Conservation (phyloP, 116 monocot genomes). For the Cymodocea nodosa region DNA sequence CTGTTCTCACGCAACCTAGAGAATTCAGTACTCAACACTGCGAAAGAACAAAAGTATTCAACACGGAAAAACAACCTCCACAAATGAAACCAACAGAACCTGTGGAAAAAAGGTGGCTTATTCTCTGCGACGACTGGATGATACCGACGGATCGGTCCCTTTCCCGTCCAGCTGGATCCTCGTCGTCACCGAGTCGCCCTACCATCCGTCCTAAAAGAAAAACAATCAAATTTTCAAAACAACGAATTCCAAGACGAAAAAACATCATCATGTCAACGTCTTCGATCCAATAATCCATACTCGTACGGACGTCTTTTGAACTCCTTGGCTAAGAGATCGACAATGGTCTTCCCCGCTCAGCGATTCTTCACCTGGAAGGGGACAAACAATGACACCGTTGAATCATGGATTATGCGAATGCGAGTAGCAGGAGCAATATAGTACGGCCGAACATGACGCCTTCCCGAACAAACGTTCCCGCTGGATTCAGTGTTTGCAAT, state of each 20-base stretch:
- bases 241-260: too few species aligned
- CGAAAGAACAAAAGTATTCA: too few species aligned
- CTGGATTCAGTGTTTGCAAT: neutral
- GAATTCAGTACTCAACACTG: too few species aligned
- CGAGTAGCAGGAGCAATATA: too few species aligned
- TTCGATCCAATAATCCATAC: constrained; percentile 53
- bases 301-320: constrained; percentile 74
- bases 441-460: constrained; percentile 82
- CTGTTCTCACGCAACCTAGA: too few species aligned
- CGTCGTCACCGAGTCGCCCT: constrained; percentile 77
- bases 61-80: too few species aligned
- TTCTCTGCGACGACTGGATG: constrained; percentile 63
- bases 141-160: constrained; percentile 42
- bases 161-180: constrained; percentile 86
- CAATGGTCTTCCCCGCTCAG: constrained; percentile 91
- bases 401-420: too few species aligned
- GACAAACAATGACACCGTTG: too few species aligned
- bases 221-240: neutral
- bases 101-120: too few species aligned
- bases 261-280: neutral
- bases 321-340: constrained; percentile 86
- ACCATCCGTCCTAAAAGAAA: neutral
- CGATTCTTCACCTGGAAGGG: constrained; percentile 68
- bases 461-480: constrained; percentile 22
- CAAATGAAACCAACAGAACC: too few species aligned